A percentile compares a stretch with the other conserved stretches of the same genome.
These are phyloP conservation scores for Cordyceps javanica DNA, from an alignment of 2,329 filamentous ascomycete genomes.

Conservation along the genomic window DNA sequence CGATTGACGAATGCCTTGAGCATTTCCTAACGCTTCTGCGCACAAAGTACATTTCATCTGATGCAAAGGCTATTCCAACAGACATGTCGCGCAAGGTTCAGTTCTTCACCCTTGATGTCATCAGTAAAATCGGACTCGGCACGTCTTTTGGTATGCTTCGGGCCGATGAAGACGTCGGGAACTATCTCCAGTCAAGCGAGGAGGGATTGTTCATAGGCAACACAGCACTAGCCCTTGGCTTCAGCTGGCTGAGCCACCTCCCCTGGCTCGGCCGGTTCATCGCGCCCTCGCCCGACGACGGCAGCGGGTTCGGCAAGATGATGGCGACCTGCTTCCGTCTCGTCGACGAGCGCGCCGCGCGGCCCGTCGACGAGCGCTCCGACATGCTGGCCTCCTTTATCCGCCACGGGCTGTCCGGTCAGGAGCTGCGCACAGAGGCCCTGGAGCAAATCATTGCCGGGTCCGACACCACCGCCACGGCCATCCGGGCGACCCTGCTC, in stretches of 20 bases:
- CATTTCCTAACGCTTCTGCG: constrained; percentile 40
- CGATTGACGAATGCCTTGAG: constrained; percentile 41
- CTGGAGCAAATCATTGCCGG: constrained; percentile 37
- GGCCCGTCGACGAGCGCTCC: constrained; percentile 14
- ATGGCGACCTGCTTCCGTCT: constrained; percentile 23
- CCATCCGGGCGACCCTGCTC: constrained; percentile 46
- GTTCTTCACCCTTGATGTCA: constrained; percentile 48
- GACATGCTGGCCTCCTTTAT: constrained; percentile 31
- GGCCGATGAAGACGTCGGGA: constrained; percentile 38
- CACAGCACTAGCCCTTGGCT: constrained; percentile 22
- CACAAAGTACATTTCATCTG: constrained; percentile 35
- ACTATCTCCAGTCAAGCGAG: constrained; percentile 31
- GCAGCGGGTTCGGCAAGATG: constrained; percentile 30
- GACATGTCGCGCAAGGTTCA: constrained; percentile 42
- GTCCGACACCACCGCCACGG: constrained; percentile 52
- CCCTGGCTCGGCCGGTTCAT: constrained; percentile 24
- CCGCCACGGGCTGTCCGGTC: constrained; percentile 21
- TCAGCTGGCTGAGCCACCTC: constrained; percentile 24
- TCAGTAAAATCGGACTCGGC: constrained; percentile 45
- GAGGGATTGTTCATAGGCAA: constrained; percentile 24
- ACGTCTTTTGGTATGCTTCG: constrained; percentile 41
- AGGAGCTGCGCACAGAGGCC: constrained; percentile 25
- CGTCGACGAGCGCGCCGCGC: constrained; percentile 22
- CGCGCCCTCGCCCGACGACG: constrained; percentile 22
- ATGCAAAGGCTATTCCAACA: constrained; percentile 26